Evolutionary conservation across 192 early-diverging fungal genomes (phyloP).

Genomic region (Coemansia sp.): DNA sequence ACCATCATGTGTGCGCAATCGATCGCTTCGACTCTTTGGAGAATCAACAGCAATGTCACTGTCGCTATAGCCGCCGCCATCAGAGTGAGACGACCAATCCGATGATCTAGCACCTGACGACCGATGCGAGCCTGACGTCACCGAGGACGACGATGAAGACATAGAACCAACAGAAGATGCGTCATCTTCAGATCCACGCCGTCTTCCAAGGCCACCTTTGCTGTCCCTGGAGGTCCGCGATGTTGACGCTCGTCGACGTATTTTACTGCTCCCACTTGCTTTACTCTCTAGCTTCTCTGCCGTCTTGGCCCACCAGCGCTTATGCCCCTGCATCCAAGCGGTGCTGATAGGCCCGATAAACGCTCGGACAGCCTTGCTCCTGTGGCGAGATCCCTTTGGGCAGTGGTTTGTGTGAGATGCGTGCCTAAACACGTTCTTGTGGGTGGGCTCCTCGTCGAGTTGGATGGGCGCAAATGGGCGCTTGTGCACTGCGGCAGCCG

Average conservation of each 20-base stretch:
- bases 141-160: slow-evolving; percentile 13
- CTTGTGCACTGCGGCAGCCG: slow-evolving; percentile 31
- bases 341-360: slow-evolving; percentile 42
- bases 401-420: not conserved
- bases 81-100: slow-evolving; percentile 34
- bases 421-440: slow-evolving; percentile 26
- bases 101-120: slow-evolving; percentile 12
- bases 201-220: slow-evolving; percentile 12
- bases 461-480: slow-evolving; percentile 35
- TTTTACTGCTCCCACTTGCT: slow-evolving; percentile 14
- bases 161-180: slow-evolving; percentile 6
- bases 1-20: not conserved
- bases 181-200: not conserved
- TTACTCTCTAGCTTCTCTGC: slow-evolving; percentile 35
- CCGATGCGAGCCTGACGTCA: slow-evolving; percentile 9
- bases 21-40: not conserved
- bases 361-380: slow-evolving; percentile 26
- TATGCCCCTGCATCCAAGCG: slow-evolving; percentile 51
- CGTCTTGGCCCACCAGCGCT: slow-evolving; percentile 50
- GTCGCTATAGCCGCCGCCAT: not conserved
- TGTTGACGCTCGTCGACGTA: slow-evolving; percentile 24
- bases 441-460: slow-evolving; percentile 33
- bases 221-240: slow-evolving; percentile 13
- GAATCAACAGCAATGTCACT: not conserved
- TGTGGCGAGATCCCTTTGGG: slow-evolving; percentile 7